Percentiles rank a stretch among this genome's conserved stretches.
Evolutionary conservation across 2,329 filamentous ascomycete genomes (phyloP).

Genomic region (Gliomastix tumulicola): DNA sequence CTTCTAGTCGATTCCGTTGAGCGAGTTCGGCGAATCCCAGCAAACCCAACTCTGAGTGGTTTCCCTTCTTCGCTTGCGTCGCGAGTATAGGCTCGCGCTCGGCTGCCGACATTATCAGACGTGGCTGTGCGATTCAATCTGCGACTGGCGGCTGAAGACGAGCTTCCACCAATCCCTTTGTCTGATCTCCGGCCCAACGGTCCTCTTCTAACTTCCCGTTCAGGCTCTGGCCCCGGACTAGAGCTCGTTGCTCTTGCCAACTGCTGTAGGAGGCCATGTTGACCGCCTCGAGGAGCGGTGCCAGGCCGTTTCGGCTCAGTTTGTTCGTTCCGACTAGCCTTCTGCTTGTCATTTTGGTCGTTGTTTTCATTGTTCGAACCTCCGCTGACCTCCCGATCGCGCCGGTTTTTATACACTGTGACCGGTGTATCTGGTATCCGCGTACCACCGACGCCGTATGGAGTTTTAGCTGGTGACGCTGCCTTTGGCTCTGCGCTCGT

Average conservation of each 20-base stretch:
- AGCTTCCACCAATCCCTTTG: no score
- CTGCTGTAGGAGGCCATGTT: slow-evolving; percentile 36
- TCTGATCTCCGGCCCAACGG: no score
- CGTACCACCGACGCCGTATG: slow-evolving; percentile 15
- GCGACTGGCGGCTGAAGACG: no score
- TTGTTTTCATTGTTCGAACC: background rate
- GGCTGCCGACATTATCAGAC: no score
- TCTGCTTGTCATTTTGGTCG: background rate
- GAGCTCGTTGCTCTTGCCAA: slow-evolving; percentile 39
- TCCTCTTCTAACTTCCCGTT: no score
- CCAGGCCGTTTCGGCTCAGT: no score
- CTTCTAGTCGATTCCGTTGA: slow-evolving; percentile 38
- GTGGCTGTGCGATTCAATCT: no score
- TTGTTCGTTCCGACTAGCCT: background rate
- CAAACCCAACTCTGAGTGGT: slow-evolving; percentile 37
- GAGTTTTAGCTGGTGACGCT: slow-evolving; percentile 1
- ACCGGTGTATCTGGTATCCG: slow-evolving; percentile 30
- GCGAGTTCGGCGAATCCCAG: slow-evolving; percentile 30
- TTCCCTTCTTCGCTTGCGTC: no score
- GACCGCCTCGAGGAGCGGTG: background rate
- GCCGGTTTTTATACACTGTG: slow-evolving; percentile 25
- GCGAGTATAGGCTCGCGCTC: no score
- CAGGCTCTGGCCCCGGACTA: no score
- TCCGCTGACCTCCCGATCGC: background rate
- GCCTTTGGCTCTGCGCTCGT: slow-evolving; percentile 1